These are phyloP conservation scores for Geotrichum ghanense DNA, from an alignment of 805 yeast genomes.

Conservation along the genomic window DNA sequence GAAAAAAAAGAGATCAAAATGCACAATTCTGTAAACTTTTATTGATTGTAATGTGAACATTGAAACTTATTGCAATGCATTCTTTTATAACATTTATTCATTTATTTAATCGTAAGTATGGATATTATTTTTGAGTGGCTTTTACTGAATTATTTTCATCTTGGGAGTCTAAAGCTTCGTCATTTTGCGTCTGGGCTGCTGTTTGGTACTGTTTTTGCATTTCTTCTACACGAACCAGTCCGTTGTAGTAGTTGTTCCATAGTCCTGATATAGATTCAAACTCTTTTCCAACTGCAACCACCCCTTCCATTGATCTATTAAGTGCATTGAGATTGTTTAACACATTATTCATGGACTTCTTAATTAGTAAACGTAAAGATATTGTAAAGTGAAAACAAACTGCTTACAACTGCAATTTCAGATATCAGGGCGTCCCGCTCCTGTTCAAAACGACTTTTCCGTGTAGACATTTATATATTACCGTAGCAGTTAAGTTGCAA, in stretches of 20 bases:
- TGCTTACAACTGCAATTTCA: slow-evolving; percentile 35
- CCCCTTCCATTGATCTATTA: slow-evolving; percentile 55
- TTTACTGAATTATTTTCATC: too few species aligned
- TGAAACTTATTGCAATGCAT: too few species aligned
- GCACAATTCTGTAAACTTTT: slow-evolving; percentile 7
- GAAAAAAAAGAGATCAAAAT: slow-evolving; percentile 5
- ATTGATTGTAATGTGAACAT: background rate
- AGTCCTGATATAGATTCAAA: slow-evolving; percentile 60
- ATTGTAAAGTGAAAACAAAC: slow-evolving; percentile 17
- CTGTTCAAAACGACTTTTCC: slow-evolving; percentile 34
- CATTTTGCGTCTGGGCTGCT: too few species aligned
- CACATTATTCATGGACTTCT: slow-evolving; percentile 44
- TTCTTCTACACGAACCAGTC: slow-evolving; percentile 2
- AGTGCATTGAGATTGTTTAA: slow-evolving; percentile 51
- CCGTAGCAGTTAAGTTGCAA: background rate
- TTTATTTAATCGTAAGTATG: too few species aligned
- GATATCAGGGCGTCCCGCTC: slow-evolving; percentile 49
- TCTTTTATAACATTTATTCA: too few species aligned
- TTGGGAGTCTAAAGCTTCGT: too few species aligned
- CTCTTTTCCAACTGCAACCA: slow-evolving; percentile 64
- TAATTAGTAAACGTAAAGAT: background rate
- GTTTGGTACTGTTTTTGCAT: too few species aligned
- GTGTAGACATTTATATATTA: slow-evolving; percentile 3
- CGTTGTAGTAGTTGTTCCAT: slow-evolving; percentile 57
- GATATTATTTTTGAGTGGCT: too few species aligned